A percentile compares a stretch with the other conserved stretches of the same genome.
Conservation (phyloP, 2,329 filamentous ascomycete species). For the Cladorrhinum sp. region DNA sequence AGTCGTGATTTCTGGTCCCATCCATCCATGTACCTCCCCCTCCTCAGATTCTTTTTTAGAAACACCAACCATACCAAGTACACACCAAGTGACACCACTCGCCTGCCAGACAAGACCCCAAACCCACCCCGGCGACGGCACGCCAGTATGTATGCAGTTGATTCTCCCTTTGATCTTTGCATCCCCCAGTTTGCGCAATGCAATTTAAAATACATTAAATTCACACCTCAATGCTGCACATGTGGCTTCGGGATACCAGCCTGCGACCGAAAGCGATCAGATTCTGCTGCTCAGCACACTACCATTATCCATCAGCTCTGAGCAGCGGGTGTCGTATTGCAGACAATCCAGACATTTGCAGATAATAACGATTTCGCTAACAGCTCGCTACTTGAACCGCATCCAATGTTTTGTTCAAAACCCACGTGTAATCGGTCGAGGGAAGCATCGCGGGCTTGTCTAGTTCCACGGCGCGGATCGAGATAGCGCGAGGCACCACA, state of each 20-base stretch:
- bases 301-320: constrained; percentile 5
- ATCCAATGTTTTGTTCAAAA: constrained; percentile 1
- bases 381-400: neutral
- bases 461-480: constrained; percentile 10
- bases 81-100: neutral
- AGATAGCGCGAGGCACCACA: constrained; percentile 12
- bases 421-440: neutral
- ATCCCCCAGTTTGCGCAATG: constrained; percentile 19
- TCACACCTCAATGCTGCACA: constrained; percentile 24
- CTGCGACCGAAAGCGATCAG: constrained; percentile 24
- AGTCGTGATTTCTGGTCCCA: neutral
- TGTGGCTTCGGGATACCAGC: constrained; percentile 23
- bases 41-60: constrained; percentile 24
- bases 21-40: neutral
- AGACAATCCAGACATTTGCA: neutral
- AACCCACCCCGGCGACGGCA: neutral
- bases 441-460: neutral
- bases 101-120: neutral
- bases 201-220: constrained; percentile 27
- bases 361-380: neutral
- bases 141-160: neutral
- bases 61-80: constrained; percentile 19
- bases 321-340: neutral
- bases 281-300: constrained; percentile 12
- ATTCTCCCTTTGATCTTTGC: constrained; percentile 1